A percentile compares a stretch with the other conserved stretches of the same genome.
Evolutionary conservation across 176 grass and related monocot species (phyloP).

Genomic region (Urochloa ruziziensis): DNA sequence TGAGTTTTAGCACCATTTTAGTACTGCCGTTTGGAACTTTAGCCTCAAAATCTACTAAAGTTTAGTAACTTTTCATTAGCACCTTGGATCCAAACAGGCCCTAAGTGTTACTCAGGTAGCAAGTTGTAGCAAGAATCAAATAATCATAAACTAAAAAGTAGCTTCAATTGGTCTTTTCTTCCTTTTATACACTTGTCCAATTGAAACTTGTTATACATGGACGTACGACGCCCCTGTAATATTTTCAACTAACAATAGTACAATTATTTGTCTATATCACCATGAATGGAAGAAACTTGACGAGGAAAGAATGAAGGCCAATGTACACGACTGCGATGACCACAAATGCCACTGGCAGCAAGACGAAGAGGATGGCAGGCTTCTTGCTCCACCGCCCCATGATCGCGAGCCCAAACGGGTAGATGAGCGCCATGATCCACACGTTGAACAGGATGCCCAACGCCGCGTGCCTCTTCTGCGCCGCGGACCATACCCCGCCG

Average conservation of each 20-base stretch:
- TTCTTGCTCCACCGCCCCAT: background rate
- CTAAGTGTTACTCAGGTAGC: no score
- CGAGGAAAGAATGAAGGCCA: background rate
- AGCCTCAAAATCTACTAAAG: no score
- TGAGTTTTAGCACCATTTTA: no score
- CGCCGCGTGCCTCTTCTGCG: background rate
- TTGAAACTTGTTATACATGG: no score
- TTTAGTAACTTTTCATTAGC: no score
- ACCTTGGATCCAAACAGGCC: no score
- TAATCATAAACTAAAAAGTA: no score
- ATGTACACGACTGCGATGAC: background rate
- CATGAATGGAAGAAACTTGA: background rate
- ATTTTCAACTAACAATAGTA: background rate
- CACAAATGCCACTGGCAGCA: background rate
- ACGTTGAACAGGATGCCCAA: background rate
- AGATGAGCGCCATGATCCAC: slow-evolving; percentile 1
- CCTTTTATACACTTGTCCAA: no score
- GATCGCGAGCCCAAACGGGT: background rate
- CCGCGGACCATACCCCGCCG: background rate
- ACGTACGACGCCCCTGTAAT: no score
- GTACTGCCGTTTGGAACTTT: no score
- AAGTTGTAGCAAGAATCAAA: no score
- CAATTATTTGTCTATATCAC: background rate
- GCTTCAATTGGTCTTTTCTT: no score
- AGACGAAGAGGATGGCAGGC: background rate